Evolutionary conservation across 768 basidiomycete species (phyloP).

Genomic region (Dentipellis sp.): DNA sequence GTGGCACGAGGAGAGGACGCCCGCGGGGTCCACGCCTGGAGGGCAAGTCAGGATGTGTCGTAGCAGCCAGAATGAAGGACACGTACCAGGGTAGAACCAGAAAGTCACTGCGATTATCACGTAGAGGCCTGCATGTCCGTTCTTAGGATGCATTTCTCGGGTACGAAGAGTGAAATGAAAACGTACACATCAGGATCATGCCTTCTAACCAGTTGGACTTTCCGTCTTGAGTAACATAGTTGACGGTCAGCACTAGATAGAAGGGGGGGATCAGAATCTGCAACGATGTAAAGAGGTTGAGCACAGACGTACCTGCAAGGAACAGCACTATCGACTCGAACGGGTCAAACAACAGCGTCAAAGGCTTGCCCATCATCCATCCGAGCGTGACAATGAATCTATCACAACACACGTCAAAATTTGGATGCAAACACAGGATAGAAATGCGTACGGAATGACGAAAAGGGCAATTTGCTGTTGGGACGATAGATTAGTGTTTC

Average conservation of each 20-base stretch:
- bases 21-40: slow-evolving; percentile 14
- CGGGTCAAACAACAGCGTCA: slow-evolving; percentile 80
- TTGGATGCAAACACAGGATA: background rate
- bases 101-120: slow-evolving; percentile 62
- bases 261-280: background rate
- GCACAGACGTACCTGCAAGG: slow-evolving; percentile 27
- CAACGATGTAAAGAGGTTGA: background rate
- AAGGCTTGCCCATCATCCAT: slow-evolving; percentile 76
- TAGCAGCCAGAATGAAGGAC: background rate
- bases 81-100: slow-evolving; percentile 41
- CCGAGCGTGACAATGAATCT: slow-evolving; percentile 68
- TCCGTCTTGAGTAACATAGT: slow-evolving; percentile 73
- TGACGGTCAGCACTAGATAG: slow-evolving; percentile 65
- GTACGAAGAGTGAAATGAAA: background rate
- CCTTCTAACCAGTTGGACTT: slow-evolving; percentile 85
- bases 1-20: slow-evolving; percentile 4
- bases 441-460: slow-evolving; percentile 61
- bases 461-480: slow-evolving; percentile 74
- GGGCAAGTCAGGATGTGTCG: background rate
- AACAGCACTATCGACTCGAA: slow-evolving; percentile 71
- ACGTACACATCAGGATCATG: slow-evolving; percentile 56
- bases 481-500: background rate
- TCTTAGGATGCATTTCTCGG: background rate
- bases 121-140: slow-evolving; percentile 43
- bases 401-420: background rate